Base-by-base conservation (phyloP, 441 rosid species). In the Aquilaria agallochum region DNA sequence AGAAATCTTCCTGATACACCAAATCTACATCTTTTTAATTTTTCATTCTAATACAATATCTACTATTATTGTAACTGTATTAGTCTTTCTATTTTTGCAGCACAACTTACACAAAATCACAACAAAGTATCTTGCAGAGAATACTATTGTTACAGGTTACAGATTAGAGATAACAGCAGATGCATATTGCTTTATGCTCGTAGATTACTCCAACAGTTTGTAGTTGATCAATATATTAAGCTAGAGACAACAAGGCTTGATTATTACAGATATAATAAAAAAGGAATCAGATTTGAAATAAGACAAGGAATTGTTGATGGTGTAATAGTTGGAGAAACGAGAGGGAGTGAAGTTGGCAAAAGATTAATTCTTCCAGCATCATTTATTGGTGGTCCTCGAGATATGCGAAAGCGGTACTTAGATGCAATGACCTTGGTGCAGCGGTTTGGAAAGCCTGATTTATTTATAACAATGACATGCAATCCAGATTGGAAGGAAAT, bases 181-280 rank as follows among this genome's bases (percentile, higher is more conserved):
- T 51, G 12, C 9, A 7, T 53, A 4, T 11, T 53, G 2, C 34
- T 53, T 27, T 30, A 6, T 5, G 15, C 34, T 5, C 12, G 56
- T 2, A n/a, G 56, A 1, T 30, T 53, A 9, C 10, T 53, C 13
- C 32, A 53, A 9, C 32, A 53, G 20, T 53, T 20, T 53, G 56
- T 30, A 12, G 56, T 53, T 0, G 33, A 53, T 53, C 30, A 20
- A 13, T 53, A 53, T 30, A 30, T 53, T 11, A 53, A 53, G 34
- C 36, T 53, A 3, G 56, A 53, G 20, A 53, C 56, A 30, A 53
- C 12, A 11, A 53, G 56, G 9, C 34, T 53, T 20, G 56, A 53
- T 53, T 53, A 3, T 30, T 53, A 3, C 12, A n/a, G 56, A 20
- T 20, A 20, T 30, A 27, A 30, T 30, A 4, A 14, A 3, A 14